Evolutionary conservation across 768 basidiomycete species (phyloP), one percentile per base, ranked within the genome.

Genomic region (Mycena capillaripes): DNA sequence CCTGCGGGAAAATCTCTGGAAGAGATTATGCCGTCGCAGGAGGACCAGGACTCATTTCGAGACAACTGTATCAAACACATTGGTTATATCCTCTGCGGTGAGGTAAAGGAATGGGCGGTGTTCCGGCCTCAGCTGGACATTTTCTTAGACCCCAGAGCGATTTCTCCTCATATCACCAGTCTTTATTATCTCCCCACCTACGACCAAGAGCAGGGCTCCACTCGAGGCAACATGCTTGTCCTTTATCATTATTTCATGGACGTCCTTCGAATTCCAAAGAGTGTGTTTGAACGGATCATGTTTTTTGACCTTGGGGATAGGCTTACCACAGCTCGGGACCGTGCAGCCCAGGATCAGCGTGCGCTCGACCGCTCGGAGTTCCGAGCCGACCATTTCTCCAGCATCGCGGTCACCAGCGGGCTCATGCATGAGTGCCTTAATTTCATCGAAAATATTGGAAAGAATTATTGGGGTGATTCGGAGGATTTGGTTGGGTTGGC

Each of bases 241-340:
- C 17, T 56, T 30, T 53, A 46, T 1, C 55, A 65, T 27, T 65
- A 53, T 21, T 65, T 19, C 19, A n/a, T 12, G n/a, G 25, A 29
- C 12, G 36, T 52, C 2, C 5, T 52, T 2, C 50, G 11, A 21
- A 55, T 53, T 27, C 48, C 63, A 16, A 65, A 52, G 34, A 5
- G 2, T 1, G 8, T 42, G 16, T 65, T 65, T 38, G 61, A 62
- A 23, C 1, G 25, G 42, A 12, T 23, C 23, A 10, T 62, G 6
- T 29, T 69, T 65, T 25, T 8, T 73, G n/a, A n/a, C 2, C 48
- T 73, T 4, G 72, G 72, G 12, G 72, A 73, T 64, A 59, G 72
- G 5, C 67, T 73, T 23, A 73, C 72, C 11, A 73, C 72, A 6
- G 59, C 67, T 21, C 67, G 72, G 1, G 66, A 60, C 8, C 71